These are phyloP conservation scores for Carnegiea gigantea DNA, from an alignment of 179 eudicot genomes.

Conservation along the genomic window DNA sequence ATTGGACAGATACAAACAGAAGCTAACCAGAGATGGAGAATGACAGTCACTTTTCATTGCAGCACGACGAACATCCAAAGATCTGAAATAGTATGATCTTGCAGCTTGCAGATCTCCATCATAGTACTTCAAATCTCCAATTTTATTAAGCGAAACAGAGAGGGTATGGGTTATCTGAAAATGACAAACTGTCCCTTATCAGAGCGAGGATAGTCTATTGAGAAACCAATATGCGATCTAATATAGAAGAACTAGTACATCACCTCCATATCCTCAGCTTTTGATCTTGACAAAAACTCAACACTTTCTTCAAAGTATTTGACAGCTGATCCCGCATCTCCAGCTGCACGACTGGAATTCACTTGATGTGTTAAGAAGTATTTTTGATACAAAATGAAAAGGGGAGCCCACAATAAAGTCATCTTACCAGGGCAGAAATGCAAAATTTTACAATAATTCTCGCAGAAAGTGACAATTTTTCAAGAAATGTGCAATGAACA, in stretches of 20 bases:
- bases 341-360: constrained; percentile 79
- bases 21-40: constrained; percentile 71
- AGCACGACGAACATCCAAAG: constrained; percentile 48
- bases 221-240: background rate
- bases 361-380: constrained; percentile 5
- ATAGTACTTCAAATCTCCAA: constrained; percentile 91
- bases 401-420: background rate
- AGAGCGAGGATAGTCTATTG: background rate
- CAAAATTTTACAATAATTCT: background rate
- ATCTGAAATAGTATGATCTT: constrained; percentile 61
- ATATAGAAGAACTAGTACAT: background rate
- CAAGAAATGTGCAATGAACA: background rate
- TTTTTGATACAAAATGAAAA: background rate
- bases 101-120: constrained; percentile 80
- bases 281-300: constrained; percentile 58
- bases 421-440: background rate
- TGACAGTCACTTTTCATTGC: constrained; percentile 52
- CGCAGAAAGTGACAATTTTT: background rate
- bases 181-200: background rate
- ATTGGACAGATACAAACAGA: background rate
- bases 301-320: constrained; percentile 88
- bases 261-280: constrained; percentile 77
- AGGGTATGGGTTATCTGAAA: constrained; percentile 85
- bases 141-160: constrained; percentile 87
- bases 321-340: constrained; percentile 74